Conservation (phyloP, 208 protist species). For the Wallacemonas rigidus region DNA sequence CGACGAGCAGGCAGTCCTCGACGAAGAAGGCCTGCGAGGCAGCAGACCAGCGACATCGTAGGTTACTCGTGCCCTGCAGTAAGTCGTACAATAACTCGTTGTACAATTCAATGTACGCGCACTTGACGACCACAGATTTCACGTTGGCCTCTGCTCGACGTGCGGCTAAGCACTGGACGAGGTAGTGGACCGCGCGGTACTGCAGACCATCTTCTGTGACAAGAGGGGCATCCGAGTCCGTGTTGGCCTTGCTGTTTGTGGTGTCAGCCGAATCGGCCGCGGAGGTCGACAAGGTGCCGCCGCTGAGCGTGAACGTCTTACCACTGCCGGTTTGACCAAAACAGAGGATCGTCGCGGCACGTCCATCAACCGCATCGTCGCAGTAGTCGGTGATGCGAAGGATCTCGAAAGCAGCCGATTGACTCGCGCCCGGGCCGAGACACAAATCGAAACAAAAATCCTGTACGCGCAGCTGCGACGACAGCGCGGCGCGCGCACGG, state of each 20-base stretch:
- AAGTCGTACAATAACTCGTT: conserved; percentile 89
- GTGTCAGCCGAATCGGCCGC: background rate
- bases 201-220: conserved; percentile 72
- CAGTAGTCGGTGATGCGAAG: conserved; percentile 57
- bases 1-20: conserved; percentile 79
- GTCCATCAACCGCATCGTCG: conserved; percentile 75
- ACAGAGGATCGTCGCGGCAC: conserved; percentile 82
- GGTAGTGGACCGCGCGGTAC: conserved; percentile 61
- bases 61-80: conserved; percentile 47
- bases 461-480: conserved; percentile 8
- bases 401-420: conserved; percentile 55
- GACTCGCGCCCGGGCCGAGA: conserved; percentile 53
- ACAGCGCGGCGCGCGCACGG: conserved; percentile 3
- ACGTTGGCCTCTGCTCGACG: conserved; percentile 9
- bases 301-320: conserved; percentile 90
- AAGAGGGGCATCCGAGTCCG: conserved; percentile 16
- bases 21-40: conserved; percentile 81
- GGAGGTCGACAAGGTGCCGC: conserved; percentile 29
- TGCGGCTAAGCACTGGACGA: conserved; percentile 36
- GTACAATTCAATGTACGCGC: conserved; percentile 87
- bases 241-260: conserved; percentile 7
- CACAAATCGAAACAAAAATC: conserved; percentile 66
- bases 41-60: conserved; percentile 80
- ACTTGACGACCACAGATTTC: conserved; percentile 30
- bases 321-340: conserved; percentile 92